These are phyloP conservation scores for Volvox carteri DNA, from an alignment of 163 green algal genomes.

Conservation along the genomic window DNA sequence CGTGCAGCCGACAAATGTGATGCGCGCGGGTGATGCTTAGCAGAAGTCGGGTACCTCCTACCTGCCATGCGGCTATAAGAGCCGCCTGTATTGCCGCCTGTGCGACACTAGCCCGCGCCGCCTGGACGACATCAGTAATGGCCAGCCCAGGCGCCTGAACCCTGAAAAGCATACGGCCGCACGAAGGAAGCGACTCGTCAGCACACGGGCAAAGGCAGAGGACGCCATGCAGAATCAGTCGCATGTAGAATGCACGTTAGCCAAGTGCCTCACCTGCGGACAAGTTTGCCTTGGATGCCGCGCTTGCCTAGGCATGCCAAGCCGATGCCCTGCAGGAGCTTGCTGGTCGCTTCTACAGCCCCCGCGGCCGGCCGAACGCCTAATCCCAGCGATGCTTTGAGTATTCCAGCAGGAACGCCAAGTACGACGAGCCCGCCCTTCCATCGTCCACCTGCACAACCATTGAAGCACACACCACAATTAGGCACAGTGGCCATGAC, in stretches of 20 bases:
- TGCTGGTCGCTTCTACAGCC: slow-evolving; percentile 74
- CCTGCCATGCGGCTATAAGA: slow-evolving; percentile 59
- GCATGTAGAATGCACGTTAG: background rate
- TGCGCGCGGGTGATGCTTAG: too few relatives aligned
- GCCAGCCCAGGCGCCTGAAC: slow-evolving; percentile 79
- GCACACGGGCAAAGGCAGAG: background rate
- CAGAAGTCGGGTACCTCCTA: background rate
- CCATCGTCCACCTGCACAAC: slow-evolving; percentile 5
- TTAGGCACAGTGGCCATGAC: too few relatives aligned
- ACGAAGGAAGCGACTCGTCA: background rate
- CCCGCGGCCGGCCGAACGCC: slow-evolving; percentile 77
- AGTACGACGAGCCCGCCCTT: slow-evolving; percentile 29
- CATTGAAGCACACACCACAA: too few relatives aligned
- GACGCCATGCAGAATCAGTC: background rate
- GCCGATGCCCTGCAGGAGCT: slow-evolving; percentile 77
- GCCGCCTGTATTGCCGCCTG: slow-evolving; percentile 32
- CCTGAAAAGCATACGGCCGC: slow-evolving; percentile 50
- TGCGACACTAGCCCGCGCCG: slow-evolving; percentile 51
- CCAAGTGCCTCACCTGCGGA: slow-evolving; percentile 39
- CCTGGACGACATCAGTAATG: slow-evolving; percentile 44
- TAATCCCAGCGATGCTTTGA: slow-evolving; percentile 80
- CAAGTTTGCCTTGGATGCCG: slow-evolving; percentile 84
- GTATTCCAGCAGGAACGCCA: slow-evolving; percentile 72
- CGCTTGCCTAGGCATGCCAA: slow-evolving; percentile 84
- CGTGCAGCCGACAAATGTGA: too few relatives aligned